Evolutionary conservation across 2,329 filamentous ascomycete species (phyloP), one percentile per base, ranked within the genome.

Genomic region (Coniella vitis): DNA sequence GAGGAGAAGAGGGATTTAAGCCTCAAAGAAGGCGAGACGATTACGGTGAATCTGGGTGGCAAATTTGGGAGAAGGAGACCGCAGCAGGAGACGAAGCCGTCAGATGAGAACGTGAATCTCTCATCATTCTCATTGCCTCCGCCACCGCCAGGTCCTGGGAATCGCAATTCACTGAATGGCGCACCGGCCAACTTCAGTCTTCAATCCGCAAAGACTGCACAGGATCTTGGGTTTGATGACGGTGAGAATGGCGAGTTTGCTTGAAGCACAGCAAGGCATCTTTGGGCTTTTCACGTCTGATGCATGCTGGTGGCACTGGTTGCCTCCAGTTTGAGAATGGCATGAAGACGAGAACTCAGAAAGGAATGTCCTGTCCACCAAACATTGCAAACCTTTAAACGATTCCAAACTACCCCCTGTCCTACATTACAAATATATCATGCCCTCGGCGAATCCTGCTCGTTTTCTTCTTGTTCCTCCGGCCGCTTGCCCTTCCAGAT

Each of bases 11-110:
- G 78, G 56, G 89, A 95, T 61, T 90, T 89, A 61, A 90, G 86
- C 60, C 65, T 95, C 55, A 95, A 95, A 65, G 88, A 90, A 52
- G 89, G 89, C 10, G 85, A 95, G 74, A 95, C 86, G 16, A 94
- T 95, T 58, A 88, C 84, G 20, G 83, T 94, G 55, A 87, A 86
- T 63, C 75, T 93, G 45, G 81, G 79, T 4, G 79, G 81, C 42
- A 73, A 73, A 55, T 72, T 77, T 51, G 74, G 73, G 14, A 66
- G 74, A 56, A 73, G 79, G 56, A 50, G 50, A 38, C 55, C 48
- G 47, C 54, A 54, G 54, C 51, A 53, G 51, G 53, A 57, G 17
- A 48, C 39, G 63, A 59, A 62, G 61, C 49, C 67, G 62, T 56
- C 62, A 3, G 53, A 50, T 37, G 54, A 57, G 47, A 54, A 53